Evolutionary conservation across 352 stramenopile genomes (phyloP).

Genomic region (Phytophthora cryptogea): DNA sequence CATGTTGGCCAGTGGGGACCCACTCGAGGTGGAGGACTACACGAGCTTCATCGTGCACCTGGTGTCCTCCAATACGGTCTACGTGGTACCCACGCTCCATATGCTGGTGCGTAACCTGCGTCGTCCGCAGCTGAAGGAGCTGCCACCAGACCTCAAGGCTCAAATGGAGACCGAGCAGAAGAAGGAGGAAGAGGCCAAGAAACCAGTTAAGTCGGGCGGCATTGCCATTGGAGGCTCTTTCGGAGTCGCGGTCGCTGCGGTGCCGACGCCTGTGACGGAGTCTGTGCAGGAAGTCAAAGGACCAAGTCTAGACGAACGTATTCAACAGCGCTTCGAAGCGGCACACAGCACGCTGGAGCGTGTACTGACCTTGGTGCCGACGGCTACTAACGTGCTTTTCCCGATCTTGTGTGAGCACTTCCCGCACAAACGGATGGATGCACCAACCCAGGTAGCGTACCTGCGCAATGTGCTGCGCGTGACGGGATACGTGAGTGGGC

Average conservation of each 20-base stretch:
- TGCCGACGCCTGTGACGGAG: constrained; percentile 10
- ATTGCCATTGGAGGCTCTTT: constrained; percentile 61
- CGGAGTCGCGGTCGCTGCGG: constrained; percentile 12
- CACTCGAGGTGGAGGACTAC: constrained; percentile 69
- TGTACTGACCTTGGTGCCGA: constrained; percentile 73
- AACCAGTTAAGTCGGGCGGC: constrained; percentile 7
- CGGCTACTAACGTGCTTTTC: constrained; percentile 79
- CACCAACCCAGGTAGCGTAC: constrained; percentile 68
- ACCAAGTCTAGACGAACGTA: constrained; percentile 48
- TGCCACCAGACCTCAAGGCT: constrained; percentile 40
- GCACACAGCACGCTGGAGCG: constrained; percentile 68
- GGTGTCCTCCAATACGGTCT: constrained; percentile 84
- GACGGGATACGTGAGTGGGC: constrained; percentile 60
- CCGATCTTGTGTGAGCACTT: constrained; percentile 78
- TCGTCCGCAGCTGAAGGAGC: constrained; percentile 49
- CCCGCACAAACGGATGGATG: constrained; percentile 83
- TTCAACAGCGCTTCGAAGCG: constrained; percentile 60
- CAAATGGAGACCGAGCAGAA: constrained; percentile 11
- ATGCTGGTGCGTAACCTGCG: constrained; percentile 84
- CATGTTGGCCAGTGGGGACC: constrained; percentile 49
- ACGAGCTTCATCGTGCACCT: constrained; percentile 74
- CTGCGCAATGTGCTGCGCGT: constrained; percentile 74
- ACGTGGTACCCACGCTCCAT: constrained; percentile 79
- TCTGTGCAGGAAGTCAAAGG: constrained; percentile 13
- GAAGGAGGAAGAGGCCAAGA: constrained; percentile 12